Conservation (phyloP, 2,329 filamentous ascomycete genomes). For the Neoscytalidium dimidiatum region DNA sequence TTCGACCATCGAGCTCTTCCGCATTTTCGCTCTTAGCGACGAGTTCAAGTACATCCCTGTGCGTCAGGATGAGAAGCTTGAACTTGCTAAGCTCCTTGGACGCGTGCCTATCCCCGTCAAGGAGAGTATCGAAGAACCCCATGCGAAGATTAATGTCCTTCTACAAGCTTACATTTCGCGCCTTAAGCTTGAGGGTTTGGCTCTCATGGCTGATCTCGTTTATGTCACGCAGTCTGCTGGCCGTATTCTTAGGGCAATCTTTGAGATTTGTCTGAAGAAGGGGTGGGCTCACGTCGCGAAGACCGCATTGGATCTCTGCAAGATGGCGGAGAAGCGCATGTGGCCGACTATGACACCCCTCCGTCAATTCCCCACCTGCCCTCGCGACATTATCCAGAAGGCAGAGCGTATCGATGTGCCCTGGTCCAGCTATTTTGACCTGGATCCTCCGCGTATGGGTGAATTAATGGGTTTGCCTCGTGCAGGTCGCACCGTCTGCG, state of each 20-base stretch:
- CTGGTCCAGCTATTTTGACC: constrained; percentile 92
- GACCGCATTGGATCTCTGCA: constrained; percentile 89
- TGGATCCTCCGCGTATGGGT: constrained; percentile 94
- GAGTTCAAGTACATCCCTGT: constrained; percentile 99
- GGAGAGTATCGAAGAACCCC: constrained; percentile 93
- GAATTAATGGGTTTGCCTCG: constrained; percentile 90
- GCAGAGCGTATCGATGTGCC: constrained; percentile 92
- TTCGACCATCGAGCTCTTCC: constrained; percentile 92
- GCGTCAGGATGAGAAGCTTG: constrained; percentile 94
- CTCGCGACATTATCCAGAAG: constrained; percentile 85
- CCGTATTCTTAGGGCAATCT: constrained; percentile 91
- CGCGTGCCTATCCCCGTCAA: constrained; percentile 95
- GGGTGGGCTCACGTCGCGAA: constrained; percentile 94
- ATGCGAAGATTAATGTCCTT: constrained; percentile 97
- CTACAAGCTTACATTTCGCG: constrained; percentile 96
- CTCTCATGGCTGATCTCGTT: constrained; percentile 96
- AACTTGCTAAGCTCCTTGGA: constrained; percentile 86
- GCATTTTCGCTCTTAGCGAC: constrained; percentile 91
- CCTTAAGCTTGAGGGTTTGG: constrained; percentile 88
- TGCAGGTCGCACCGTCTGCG: constrained; percentile 81
- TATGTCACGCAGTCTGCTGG: constrained; percentile 98
- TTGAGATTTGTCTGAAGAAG: constrained; percentile 96
- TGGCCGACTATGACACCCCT: constrained; percentile 98
- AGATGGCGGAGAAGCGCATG: constrained; percentile 99
- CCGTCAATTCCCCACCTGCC: constrained; percentile 82